A percentile compares a stretch with the other conserved stretches of the same genome.
Conservation (phyloP, 192 early-diverging fungal genomes). For the Lunasporangiospora selenospora region DNA sequence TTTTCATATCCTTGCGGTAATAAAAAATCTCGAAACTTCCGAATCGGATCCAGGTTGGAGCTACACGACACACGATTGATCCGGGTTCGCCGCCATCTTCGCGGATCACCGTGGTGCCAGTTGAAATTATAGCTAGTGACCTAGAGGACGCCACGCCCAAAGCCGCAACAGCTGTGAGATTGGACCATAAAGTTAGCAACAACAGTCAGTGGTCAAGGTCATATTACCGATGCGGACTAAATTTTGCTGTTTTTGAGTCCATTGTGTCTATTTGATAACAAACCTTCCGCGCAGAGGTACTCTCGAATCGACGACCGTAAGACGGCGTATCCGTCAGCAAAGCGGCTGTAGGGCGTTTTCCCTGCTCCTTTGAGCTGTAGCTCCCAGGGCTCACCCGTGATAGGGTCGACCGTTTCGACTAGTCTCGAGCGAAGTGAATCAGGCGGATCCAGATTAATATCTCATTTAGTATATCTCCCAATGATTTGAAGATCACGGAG, state of each 20-base stretch:
- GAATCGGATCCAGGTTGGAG: conserved; percentile 85
- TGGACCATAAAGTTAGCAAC: not conserved
- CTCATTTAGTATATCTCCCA: too few relatives aligned
- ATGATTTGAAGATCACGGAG: too few relatives aligned
- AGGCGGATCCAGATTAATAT: not conserved
- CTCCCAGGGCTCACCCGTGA: conserved; percentile 64
- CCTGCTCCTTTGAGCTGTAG: conserved; percentile 89
- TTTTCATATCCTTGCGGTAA: conserved; percentile 64
- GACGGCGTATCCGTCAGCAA: conserved; percentile 88
- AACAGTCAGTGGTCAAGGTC: too few relatives aligned
- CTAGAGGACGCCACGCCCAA: conserved; percentile 79
- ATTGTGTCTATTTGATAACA: not conserved
- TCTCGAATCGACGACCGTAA: conserved; percentile 89
- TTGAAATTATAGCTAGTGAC: conserved; percentile 74
- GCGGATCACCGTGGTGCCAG: conserved; percentile 65
- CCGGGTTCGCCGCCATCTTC: conserved; percentile 74
- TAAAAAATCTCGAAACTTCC: conserved; percentile 88
- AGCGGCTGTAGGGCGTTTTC: conserved; percentile 85
- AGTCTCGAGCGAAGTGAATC: conserved; percentile 3
- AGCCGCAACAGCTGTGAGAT: conserved; percentile 59
- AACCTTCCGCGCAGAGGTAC: conserved; percentile 77
- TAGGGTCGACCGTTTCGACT: conserved; percentile 50
- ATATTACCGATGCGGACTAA: too few relatives aligned
- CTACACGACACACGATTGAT: conserved; percentile 77
- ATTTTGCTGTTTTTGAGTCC: not conserved